Conservation (phyloP, 2,329 filamentous ascomycete genomes). For the Thielaviopsis musarum region DNA sequence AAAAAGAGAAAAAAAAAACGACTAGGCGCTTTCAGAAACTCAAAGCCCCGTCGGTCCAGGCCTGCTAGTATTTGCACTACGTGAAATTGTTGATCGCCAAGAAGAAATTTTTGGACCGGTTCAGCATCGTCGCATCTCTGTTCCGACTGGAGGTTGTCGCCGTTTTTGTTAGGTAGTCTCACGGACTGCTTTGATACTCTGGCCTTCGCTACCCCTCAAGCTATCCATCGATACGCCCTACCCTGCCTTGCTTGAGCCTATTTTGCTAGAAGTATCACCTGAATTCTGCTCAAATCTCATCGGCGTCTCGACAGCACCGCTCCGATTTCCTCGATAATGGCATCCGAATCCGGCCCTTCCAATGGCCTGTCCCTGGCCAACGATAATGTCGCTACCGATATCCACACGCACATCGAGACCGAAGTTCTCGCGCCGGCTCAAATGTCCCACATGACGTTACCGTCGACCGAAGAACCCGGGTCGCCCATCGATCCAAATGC, state of each 20-base stretch:
- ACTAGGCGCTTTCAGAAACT: background rate
- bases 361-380: background rate
- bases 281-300: background rate
- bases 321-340: background rate
- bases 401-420: conserved; percentile 1
- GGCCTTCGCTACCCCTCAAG: background rate
- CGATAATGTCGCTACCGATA: background rate
- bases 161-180: background rate
- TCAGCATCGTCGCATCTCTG: background rate
- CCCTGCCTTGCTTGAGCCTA: background rate
- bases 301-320: background rate
- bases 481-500: conserved; percentile 33
- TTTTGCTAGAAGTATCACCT: background rate
- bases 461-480: conserved; percentile 37
- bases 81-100: background rate
- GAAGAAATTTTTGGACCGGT: background rate
- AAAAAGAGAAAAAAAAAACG: background rate
- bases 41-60: background rate
- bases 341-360: conserved; percentile 5
- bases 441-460: conserved; percentile 35
- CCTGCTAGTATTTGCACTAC: background rate
- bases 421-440: background rate
- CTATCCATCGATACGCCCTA: background rate
- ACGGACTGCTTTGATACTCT: background rate
- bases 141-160: background rate